Percentiles rank a stretch among this genome's conserved stretches.
Evolutionary conservation across 257 asterid genomes (phyloP).

Genomic region (Pogostemon cablin): DNA sequence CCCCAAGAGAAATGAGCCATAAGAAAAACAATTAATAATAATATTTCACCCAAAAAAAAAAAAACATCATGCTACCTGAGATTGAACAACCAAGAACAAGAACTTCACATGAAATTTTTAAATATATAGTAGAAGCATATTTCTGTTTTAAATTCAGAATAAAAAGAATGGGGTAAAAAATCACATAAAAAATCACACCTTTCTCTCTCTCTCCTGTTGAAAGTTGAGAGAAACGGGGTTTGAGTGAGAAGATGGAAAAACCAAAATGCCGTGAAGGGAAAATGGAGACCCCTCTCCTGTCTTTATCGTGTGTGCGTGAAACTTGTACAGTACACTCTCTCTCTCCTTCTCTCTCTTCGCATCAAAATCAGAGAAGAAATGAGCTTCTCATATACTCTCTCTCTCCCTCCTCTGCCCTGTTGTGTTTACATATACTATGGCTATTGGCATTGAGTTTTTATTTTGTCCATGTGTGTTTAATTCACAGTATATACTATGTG

Average conservation of each 20-base stretch:
- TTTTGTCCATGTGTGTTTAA: slow-evolving; percentile 17
- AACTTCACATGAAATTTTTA: slow-evolving; percentile 5
- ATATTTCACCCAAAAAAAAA: neutral
- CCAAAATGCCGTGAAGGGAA: slow-evolving; percentile 39
- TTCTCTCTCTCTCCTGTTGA: slow-evolving; percentile 39
- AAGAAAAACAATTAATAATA: slow-evolving; percentile 10
- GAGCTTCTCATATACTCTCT: slow-evolving; percentile 66
- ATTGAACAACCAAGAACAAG: slow-evolving; percentile 19
- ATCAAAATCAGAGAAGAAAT: slow-evolving; percentile 79
- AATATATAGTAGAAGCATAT: neutral
- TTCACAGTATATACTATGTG: slow-evolving; percentile 24
- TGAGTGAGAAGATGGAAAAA: slow-evolving; percentile 39
- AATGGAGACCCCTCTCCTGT: slow-evolving; percentile 45
- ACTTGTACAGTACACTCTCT: slow-evolving; percentile 51
- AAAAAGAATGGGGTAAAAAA: slow-evolving; percentile 1
- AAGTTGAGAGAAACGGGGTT: slow-evolving; percentile 42
- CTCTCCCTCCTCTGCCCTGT: slow-evolving; percentile 18
- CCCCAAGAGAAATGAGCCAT: slow-evolving; percentile 36
- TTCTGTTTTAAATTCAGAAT: slow-evolving; percentile 4
- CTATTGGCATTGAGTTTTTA: slow-evolving; percentile 8
- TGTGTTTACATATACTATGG: slow-evolving; percentile 11
- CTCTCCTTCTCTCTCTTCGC: slow-evolving; percentile 47
- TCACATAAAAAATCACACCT: slow-evolving; percentile 50
- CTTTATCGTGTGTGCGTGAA: slow-evolving; percentile 43
- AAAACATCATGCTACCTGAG: slow-evolving; percentile 22